Evolutionary conservation across 108 stramenopile species (phyloP), one percentile per base, ranked within the genome.

Genomic region (Cyclotella sp.): DNA sequence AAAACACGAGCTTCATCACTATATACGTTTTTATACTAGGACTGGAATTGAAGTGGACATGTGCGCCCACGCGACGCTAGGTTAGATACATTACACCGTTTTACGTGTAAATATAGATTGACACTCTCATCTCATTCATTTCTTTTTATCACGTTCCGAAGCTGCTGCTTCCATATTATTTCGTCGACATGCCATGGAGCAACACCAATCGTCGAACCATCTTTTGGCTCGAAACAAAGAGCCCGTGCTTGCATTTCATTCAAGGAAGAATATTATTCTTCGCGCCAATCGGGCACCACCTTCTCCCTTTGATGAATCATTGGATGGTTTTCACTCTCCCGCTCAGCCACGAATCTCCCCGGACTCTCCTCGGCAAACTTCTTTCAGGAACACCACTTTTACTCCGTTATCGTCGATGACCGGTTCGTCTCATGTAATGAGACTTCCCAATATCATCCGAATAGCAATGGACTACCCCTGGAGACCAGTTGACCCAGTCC

Each of bases 31-130:
- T 71, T 91, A 78, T 65, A 91, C 92, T 27, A 83, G 88, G 45
- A 75, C 77, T 21, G 86, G 86, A 29, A 77, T 75, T 8, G 97
- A 99, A 75, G 94, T 98, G 10, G 90, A 88, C 43, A 75, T 98
- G 51, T 98, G 98, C 75, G 63, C 58, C 19, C 75, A 61, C 53
- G 79, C 44, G 28, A 61, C 60, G 65, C 67, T 57, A 63, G 29
- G 30, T 55, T 12, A 55, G 30, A 39, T 55, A 18, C 57, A 66
- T 24, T 75, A 89, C 64, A 73, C 82, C 2, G 89, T 89, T 77
- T 84, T 89, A 81, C 22, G 89, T 49, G 46, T n/a, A n/a, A 67
- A 24, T 55, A 5, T 55, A 6, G 8, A 55, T 55, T 1, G n/a
- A 22, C 55, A 24, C 24, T 12, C 3, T 21, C 55, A 21, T 26